phyloP scores from a whole-genome alignment of 768 basidiomycete species.

The Hebeloma cylindrosporum region DNA sequence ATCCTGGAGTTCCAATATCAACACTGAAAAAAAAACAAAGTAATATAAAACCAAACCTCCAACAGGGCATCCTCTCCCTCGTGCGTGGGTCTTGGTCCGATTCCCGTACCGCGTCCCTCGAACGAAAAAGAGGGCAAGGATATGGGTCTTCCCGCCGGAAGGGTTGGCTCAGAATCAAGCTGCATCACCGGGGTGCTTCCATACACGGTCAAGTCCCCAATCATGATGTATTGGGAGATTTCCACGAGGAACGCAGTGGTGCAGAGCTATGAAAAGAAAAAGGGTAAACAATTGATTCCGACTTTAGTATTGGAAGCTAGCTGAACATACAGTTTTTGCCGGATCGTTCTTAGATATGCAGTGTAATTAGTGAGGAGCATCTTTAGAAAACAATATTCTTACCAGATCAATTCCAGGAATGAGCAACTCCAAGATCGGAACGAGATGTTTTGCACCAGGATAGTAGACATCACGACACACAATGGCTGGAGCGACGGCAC shows the following conservation, averaged over 20 bases:
- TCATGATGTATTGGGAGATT: slow-evolving; percentile 72
- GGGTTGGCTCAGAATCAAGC: slow-evolving; percentile 35
- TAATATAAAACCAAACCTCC: slow-evolving; percentile 33
- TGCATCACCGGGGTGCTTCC: slow-evolving; percentile 26
- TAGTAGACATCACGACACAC: slow-evolving; percentile 80
- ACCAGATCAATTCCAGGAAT: slow-evolving; percentile 88
- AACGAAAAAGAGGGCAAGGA: slow-evolving; percentile 39
- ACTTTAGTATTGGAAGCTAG: too few relatives aligned
- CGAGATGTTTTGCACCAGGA: slow-evolving; percentile 77
- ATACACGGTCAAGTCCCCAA: slow-evolving; percentile 57
- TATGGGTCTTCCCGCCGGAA: slow-evolving; percentile 26
- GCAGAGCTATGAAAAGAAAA: slow-evolving; percentile 50
- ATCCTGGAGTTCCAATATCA: slow-evolving; percentile 35
- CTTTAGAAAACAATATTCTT: slow-evolving; percentile 23
- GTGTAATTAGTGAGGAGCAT: not conserved
- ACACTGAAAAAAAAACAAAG: not conserved
- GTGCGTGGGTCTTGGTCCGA: slow-evolving; percentile 44
- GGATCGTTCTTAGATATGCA: slow-evolving; percentile 76
- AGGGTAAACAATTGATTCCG: too few relatives aligned
- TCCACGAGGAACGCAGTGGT: slow-evolving; percentile 76
- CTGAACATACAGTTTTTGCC: slow-evolving; percentile 60
- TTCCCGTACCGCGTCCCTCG: slow-evolving; percentile 40
- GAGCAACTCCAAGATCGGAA: slow-evolving; percentile 76
- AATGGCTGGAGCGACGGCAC: slow-evolving; percentile 77
- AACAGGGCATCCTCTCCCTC: slow-evolving; percentile 74